Base-by-base conservation (phyloP, 805 yeast genomes). In the Candida sanyiensis region DNA sequence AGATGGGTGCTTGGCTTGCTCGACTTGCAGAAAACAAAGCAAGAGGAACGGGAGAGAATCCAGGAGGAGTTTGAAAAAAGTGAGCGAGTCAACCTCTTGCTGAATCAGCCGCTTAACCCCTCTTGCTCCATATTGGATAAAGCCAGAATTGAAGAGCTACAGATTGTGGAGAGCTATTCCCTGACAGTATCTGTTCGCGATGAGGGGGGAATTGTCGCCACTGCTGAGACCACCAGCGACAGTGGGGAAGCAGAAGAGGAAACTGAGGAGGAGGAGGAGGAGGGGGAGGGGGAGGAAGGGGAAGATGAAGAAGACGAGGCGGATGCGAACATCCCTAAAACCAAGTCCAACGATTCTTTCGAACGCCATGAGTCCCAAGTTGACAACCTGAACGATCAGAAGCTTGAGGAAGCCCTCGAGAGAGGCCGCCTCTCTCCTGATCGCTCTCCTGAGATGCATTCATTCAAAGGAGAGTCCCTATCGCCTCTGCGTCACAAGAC, bases 101-200 rank as follows among this genome's bases (percentile, higher is more conserved):
- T 31, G 25, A 25, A 31, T 20, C 19, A 20, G 15, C 20, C 34
- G n/a, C n/a, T n/a, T 8, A 31, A 20, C 21, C 26, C 34, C 6
- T 7, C 28, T 5, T 39, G 43, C 26, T 29, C 43, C 9, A 21
- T 39, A 11, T 18, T 24, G 10, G 42, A 38, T 17, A 42, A 42
- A 17, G 45, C 42, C 2, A 15, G 5, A 8, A 10, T 38, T 5
- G 45, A 42, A 32, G 42, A 42, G 21, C 11, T 26, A 15, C 45
- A 38, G 15, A 42, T 42, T 18, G 17, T 42, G 17, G 38, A 42
- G 13, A 26, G 37, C 16, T 42, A 38, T 27, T 22, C 28, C 15
- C 12, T 21, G 34, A 31, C 18, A 9, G 17, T 20, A 20, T 13
- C 34, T 31, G 26, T 21, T 17, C 15, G 34, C 6, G 25, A 20